Evolutionary conservation across 176 grass and related monocot species (phyloP).

Genomic region (Dactylis glomerata): DNA sequence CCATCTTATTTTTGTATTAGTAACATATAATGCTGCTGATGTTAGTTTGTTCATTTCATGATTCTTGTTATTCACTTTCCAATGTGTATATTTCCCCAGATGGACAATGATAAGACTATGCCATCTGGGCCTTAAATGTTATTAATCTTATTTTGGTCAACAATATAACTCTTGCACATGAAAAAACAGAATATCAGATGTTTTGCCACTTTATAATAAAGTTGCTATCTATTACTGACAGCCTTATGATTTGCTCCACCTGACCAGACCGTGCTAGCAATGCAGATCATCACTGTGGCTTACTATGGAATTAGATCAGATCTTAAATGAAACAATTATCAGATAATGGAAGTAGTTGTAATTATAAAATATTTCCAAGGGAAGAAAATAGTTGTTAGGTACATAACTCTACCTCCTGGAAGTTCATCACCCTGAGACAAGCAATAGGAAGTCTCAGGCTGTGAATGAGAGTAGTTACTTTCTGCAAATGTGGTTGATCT

Average conservation of each 20-base stretch:
- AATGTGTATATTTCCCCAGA: slow-evolving; percentile 14
- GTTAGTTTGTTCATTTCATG: not conserved
- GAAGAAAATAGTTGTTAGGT: slow-evolving; percentile 40
- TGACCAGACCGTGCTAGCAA: slow-evolving; percentile 36
- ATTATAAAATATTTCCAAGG: slow-evolving; percentile 17
- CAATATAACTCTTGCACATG: slow-evolving; percentile 13
- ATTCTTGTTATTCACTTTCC: not conserved
- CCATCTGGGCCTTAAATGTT: slow-evolving; percentile 8
- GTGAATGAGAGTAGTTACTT: slow-evolving; percentile 39
- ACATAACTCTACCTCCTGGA: slow-evolving; percentile 23
- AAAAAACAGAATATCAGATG: slow-evolving; percentile 18
- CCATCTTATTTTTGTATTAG: not conserved
- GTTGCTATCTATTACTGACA: not conserved
- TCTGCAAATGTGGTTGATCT: slow-evolving; percentile 28
- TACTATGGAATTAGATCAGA: slow-evolving; percentile 30
- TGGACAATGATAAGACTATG: slow-evolving; percentile 25
- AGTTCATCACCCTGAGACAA: slow-evolving; percentile 3
- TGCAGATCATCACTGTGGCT: slow-evolving; percentile 34
- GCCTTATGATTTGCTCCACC: slow-evolving; percentile 4
- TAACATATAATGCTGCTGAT: slow-evolving; percentile 7
- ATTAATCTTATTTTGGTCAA: not conserved
- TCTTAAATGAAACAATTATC: slow-evolving; percentile 12
- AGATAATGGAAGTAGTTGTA: not conserved
- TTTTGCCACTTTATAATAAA: slow-evolving; percentile 35
- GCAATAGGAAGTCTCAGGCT: slow-evolving; percentile 27